Conservation (phyloP, 1,284 basidiomycete species). For the Boletus smithii region DNA sequence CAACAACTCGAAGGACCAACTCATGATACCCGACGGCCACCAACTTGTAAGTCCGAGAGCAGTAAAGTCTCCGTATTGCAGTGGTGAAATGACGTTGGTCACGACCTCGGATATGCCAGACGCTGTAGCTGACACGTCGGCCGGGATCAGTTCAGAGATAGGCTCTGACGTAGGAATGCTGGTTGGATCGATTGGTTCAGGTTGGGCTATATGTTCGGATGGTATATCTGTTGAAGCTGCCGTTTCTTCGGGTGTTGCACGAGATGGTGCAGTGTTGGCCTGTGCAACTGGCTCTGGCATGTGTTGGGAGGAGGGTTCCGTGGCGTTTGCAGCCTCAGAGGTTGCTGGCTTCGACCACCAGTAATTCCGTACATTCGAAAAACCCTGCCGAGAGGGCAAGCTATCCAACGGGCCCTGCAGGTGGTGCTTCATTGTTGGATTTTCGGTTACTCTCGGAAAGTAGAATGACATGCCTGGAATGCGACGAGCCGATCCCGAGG, state of each 20-base stretch:
- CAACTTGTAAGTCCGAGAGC: constrained; percentile 68
- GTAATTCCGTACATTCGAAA: constrained; percentile 29
- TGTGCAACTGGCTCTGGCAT: too few relatives aligned
- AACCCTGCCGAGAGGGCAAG: too few relatives aligned
- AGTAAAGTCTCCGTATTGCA: constrained; percentile 78
- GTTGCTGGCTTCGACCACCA: constrained; percentile 33
- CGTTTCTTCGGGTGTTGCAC: neutral
- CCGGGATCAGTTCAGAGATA: constrained; percentile 7
- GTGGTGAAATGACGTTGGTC: constrained; percentile 38
- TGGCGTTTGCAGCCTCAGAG: too few relatives aligned
- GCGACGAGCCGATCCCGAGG: constrained; percentile 11
- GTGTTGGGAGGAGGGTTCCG: too few relatives aligned
- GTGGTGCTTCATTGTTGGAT: constrained; percentile 18
- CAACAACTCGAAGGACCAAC: constrained; percentile 71
- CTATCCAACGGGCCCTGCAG: constrained; percentile 7
- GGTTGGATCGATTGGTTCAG: neutral
- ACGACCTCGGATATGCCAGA: constrained; percentile 28
- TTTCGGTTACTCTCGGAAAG: too few relatives aligned
- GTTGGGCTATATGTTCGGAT: neutral
- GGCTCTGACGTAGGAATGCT: too few relatives aligned
- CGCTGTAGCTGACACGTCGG: constrained; percentile 11
- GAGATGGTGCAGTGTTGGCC: neutral
- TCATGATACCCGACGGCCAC: constrained; percentile 56
- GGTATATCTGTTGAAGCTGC: neutral
- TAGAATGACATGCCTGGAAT: too few relatives aligned